Evolutionary conservation across 2,329 filamentous ascomycete genomes (phyloP), one percentile per base, ranked within the genome.

Genomic region (Sporothrix variecibatus): DNA sequence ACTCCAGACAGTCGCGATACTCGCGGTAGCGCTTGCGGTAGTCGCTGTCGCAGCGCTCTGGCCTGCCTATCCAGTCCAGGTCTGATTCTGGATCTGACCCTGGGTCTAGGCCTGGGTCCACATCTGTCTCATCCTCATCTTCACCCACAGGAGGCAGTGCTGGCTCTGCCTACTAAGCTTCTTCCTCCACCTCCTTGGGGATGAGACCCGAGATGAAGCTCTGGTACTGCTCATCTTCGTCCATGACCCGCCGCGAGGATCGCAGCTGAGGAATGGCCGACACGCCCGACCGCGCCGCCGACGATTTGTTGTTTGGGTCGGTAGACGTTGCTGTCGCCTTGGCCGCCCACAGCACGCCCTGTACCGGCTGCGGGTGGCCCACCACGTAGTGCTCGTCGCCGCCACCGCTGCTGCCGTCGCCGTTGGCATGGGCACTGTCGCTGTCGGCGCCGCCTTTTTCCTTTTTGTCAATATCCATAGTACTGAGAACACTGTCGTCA

Each of bases 221-320:
- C 76, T 86, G 83, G 77, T 87, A 87, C 75, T 84, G 81, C 74
- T 85, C 84, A 53, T 86, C 84, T 34, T 84, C 83, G 3, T 82
- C 81, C 70, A 80, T 73, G 7, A 80, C 77, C 73, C 79, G 82
- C 49, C 72, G 73, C 9, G 74, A 72, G 0, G 74, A 71, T 56
- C 67, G 74, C 31, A 71, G 75, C 65, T 73, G 76, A 6, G 73
- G 51, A 7, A 75, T 65, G 28, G 73, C 9, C 1, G 62, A 40
- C 34, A 69, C 12, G 23, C 71, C 5, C 6, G 49, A 40, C 4
- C 71, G 62, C 0, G 72, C 51, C 17, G 34, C 8, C 34, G 34
- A 34, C 34, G 75, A 26, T 8, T 51, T 34, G 26, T 70, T 49
- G 43, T 49, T 15, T 15, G 43, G n/a, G n/a, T n/a, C n/a, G n/a